These are phyloP conservation scores for Gnomoniopsis sp. DNA, from an alignment of 2,329 filamentous ascomycete genomes.

Conservation along the genomic window DNA sequence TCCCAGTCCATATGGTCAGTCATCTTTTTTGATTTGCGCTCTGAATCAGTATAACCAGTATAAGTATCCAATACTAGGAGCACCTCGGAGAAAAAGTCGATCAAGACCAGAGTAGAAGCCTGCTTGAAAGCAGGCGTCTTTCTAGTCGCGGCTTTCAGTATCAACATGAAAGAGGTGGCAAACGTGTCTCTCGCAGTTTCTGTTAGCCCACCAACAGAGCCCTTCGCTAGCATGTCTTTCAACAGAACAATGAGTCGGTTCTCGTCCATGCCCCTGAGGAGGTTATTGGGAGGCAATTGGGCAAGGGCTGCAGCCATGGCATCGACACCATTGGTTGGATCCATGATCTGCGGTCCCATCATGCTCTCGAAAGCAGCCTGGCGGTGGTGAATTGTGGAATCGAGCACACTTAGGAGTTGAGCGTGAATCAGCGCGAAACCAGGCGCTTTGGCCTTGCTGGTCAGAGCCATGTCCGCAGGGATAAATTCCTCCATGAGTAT, in stretches of 20 bases:
- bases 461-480: constrained; percentile 49
- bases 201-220: constrained; percentile 31
- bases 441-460: constrained; percentile 63
- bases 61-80: constrained; percentile 59
- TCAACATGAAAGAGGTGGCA: constrained; percentile 67
- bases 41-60: constrained; percentile 31
- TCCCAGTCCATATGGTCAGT: constrained; percentile 65
- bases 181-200: constrained; percentile 62
- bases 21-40: neutral
- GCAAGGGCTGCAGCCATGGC: constrained; percentile 62
- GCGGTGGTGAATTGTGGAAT: constrained; percentile 81
- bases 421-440: constrained; percentile 78
- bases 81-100: constrained; percentile 84
- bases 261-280: constrained; percentile 79
- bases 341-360: constrained; percentile 39
- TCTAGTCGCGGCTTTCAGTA: constrained; percentile 71
- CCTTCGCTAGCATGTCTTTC: constrained; percentile 68
- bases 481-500: constrained; percentile 73
- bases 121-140: constrained; percentile 79
- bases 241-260: constrained; percentile 80
- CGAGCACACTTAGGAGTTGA: constrained; percentile 74
- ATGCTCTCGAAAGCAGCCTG: constrained; percentile 54
- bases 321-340: constrained; percentile 55
- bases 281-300: constrained; percentile 61
- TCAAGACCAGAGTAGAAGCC: constrained; percentile 81